phyloP scores from a whole-genome alignment of 108 stramenopile genomes.

The Discostella stelligeroides region DNA sequence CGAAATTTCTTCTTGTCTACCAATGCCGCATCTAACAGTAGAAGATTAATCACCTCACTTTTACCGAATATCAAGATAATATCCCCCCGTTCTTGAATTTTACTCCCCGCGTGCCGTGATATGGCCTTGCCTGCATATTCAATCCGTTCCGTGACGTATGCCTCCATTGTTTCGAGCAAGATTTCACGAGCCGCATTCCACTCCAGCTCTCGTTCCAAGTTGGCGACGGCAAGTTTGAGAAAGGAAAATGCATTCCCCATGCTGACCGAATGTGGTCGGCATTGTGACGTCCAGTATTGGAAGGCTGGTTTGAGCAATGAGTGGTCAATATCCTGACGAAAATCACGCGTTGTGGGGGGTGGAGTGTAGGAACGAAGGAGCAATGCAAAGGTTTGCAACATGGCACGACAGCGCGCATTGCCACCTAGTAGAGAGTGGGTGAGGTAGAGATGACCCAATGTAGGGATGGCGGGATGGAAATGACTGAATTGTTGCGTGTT shows the following conservation, averaged over 20 bases:
- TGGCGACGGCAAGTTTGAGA: conserved; percentile 82
- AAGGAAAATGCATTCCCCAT: conserved; percentile 98
- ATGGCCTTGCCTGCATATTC: conserved; percentile 91
- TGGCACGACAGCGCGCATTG: conserved; percentile 89
- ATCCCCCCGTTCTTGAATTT: conserved; percentile 88
- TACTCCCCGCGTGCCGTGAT: conserved; percentile 72
- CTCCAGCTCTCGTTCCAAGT: conserved; percentile 82
- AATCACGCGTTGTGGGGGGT: conserved; percentile 53
- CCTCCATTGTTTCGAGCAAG: conserved; percentile 82
- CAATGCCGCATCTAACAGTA: conserved; percentile 57
- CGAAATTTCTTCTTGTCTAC: conserved; percentile 61
- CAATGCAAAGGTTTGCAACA: conserved; percentile 84
- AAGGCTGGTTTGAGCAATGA: conserved; percentile 88
- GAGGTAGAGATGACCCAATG: conserved; percentile 84
- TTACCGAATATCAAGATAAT: conserved; percentile 94
- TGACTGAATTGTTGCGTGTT: conserved; percentile 13
- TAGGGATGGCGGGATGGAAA: conserved; percentile 86
- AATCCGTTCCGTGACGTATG: conserved; percentile 88
- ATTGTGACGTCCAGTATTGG: conserved; percentile 84
- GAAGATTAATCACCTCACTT: conserved; percentile 66
- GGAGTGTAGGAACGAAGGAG: conserved; percentile 70
- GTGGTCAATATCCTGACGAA: conserved; percentile 84
- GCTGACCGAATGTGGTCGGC: conserved; percentile 92
- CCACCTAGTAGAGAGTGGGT: conserved; percentile 82
- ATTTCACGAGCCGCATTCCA: conserved; percentile 75